These are phyloP conservation scores for Saccharomyces hybrid DNA, from an alignment of 1,139 yeast species.

Conservation along the genomic window DNA sequence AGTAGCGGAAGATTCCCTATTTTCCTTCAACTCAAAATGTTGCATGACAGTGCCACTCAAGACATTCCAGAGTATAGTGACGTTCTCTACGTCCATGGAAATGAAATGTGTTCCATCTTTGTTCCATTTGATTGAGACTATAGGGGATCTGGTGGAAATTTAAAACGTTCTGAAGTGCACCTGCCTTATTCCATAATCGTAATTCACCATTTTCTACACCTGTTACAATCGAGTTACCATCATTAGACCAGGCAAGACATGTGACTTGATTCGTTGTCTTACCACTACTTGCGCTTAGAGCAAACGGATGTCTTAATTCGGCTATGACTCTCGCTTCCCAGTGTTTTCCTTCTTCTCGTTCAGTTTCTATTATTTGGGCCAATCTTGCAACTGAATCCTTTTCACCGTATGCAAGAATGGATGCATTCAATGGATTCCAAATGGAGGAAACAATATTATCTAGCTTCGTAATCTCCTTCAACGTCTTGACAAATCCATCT, in stretches of 20 bases:
- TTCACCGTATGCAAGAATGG: constrained; percentile 37
- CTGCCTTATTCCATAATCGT: constrained; percentile 62
- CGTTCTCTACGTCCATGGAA: constrained; percentile 34
- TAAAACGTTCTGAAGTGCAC: constrained; percentile 54
- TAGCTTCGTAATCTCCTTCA: constrained; percentile 30
- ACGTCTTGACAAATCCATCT: constrained; percentile 28
- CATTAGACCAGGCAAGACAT: constrained; percentile 55
- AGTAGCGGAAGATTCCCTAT: neutral
- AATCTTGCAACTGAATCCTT: constrained; percentile 32
- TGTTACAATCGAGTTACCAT: constrained; percentile 50
- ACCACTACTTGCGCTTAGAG: constrained; percentile 16
- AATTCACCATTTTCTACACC: constrained; percentile 58
- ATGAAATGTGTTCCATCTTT: constrained; percentile 35
- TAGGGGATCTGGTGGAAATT: constrained; percentile 48
- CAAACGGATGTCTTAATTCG: constrained; percentile 26
- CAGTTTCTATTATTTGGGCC: constrained; percentile 23
- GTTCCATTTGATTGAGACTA: constrained; percentile 46
- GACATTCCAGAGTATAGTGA: constrained; percentile 49
- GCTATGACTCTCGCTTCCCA: constrained; percentile 3
- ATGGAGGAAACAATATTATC: constrained; percentile 33
- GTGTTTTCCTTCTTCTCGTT: neutral
- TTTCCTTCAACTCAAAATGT: constrained; percentile 33
- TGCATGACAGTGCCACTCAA: constrained; percentile 42
- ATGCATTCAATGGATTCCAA: constrained; percentile 37
- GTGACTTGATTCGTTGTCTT: constrained; percentile 31